A percentile compares a stretch with the other conserved stretches of the same genome.
Conservation (phyloP, 352 stramenopile species). For the Globisporangium iwayamae region DNA sequence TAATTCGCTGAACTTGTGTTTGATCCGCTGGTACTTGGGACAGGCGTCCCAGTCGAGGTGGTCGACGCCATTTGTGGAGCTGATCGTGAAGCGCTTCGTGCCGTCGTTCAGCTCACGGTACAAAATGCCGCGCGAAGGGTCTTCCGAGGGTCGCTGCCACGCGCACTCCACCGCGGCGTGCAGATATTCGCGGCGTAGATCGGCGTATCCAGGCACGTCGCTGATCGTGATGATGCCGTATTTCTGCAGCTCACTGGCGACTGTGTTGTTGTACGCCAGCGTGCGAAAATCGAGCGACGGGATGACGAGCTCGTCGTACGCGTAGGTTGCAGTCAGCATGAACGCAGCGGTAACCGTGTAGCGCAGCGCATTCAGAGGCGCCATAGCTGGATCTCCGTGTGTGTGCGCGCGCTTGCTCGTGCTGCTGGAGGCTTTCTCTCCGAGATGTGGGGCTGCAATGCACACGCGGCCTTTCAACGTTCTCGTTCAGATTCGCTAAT, state of each 20-base stretch:
- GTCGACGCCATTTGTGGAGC: slow-evolving; percentile 14
- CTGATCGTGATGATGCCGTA: slow-evolving; percentile 18
- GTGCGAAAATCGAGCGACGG: slow-evolving; percentile 14
- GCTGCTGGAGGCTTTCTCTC: not conserved
- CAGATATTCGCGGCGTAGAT: slow-evolving; percentile 13
- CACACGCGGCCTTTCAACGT: too few species aligned
- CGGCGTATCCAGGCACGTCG: slow-evolving; percentile 10
- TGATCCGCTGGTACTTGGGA: slow-evolving; percentile 16
- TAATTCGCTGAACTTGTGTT: slow-evolving; percentile 14
- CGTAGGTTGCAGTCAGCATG: not conserved
- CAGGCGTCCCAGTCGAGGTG: slow-evolving; percentile 4
- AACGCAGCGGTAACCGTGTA: not conserved
- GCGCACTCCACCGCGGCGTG: slow-evolving; percentile 10
- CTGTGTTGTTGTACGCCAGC: slow-evolving; percentile 4
- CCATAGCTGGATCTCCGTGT: not conserved
- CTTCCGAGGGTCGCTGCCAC: not conserved
- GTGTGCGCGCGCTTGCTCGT: not conserved
- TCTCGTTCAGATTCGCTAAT: too few species aligned
- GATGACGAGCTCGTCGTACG: slow-evolving; percentile 2
- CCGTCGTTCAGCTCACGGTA: slow-evolving; percentile 17
- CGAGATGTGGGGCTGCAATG: not conserved
- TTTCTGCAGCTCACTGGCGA: slow-evolving; percentile 12
- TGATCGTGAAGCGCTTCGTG: slow-evolving; percentile 20
- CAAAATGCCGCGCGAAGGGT: slow-evolving; percentile 6
- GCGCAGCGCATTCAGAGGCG: not conserved